Conservation (phyloP, 2,329 filamentous ascomycete genomes). For the Aureobasidium subglaciale region DNA sequence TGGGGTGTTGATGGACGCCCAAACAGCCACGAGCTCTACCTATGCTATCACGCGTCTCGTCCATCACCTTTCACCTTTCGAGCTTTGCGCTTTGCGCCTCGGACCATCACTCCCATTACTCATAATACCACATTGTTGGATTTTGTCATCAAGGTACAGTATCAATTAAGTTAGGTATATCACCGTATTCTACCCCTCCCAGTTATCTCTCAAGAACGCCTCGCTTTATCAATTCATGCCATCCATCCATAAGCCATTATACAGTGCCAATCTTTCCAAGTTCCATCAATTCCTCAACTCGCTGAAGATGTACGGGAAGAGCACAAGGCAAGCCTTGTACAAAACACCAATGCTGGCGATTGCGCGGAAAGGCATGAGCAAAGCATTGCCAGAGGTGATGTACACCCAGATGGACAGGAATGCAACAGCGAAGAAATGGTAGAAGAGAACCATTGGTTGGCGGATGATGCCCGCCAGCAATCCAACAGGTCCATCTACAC, state of each 20-base stretch:
- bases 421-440: conserved; percentile 92
- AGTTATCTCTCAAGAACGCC: conserved; percentile 1
- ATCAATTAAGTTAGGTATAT: background rate
- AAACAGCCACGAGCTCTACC: background rate
- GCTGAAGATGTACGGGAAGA: conserved; percentile 46
- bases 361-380: conserved; percentile 32
- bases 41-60: background rate
- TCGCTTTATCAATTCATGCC: conserved; percentile 8
- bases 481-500: conserved; percentile 70
- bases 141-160: too few relatives aligned
- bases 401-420: conserved; percentile 76
- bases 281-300: conserved; percentile 25
- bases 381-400: conserved; percentile 41
- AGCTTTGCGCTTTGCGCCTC: too few relatives aligned
- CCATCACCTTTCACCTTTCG: background rate
- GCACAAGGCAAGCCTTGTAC: conserved; percentile 42
- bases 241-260: background rate
- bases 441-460: conserved; percentile 69
- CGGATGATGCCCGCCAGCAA: conserved; percentile 76
- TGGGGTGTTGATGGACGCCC: background rate
- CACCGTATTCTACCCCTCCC: background rate
- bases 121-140: too few relatives aligned
- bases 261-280: background rate
- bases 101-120: background rate
- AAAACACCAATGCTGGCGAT: conserved; percentile 41